Base-by-base conservation (phyloP, 176 grass and related monocot species). In the Oryza glaberrima region DNA sequence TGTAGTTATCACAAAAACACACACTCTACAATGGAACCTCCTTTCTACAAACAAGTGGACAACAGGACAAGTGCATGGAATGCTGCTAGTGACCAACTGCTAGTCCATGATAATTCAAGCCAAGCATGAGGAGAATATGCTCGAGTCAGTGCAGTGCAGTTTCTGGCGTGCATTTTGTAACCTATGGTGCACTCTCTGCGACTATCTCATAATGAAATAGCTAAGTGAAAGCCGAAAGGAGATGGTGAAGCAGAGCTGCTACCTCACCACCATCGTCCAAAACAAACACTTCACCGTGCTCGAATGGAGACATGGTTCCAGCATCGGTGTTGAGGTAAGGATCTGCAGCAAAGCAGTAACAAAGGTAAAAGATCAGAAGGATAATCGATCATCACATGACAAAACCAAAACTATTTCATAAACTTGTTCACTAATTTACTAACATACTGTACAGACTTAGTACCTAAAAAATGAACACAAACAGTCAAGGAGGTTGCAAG, bases 261-360 rank as follows among this genome's bases (percentile, higher is more conserved):
- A 99, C 97, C 97, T 99, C 97, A 30, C 97, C 97, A 36, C 97
- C 97, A 83, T 99, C 97, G 68, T 99, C 94, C 74, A 99, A 77
- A 82, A 99, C 97, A 86, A 96, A 99, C 10, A 99, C 97, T 49
- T 99, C 97, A 4, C 97, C 97, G 20, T 99, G 97, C 90, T 99
- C 97, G 58, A 94, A 94, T 2, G 97, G 97, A 45, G 97, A 94
- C 97, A 99, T 99, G 60, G 97, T 99, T 79, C 97, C 97, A 30
- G 97, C 97, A 90, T 99, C 94, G 16, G 92, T 99, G 73, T 99
- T 99, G 44, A 99, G 90, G 81, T 99, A 99, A 30, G 97, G 96
- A 96, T 99, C 96, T 99, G 89, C 86, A 85, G 43, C 48, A 87
- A 17, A 71, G 73, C 40, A 81, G 70, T 30, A 65, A 69, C 14